These are phyloP conservation scores for Diutina catenulata DNA, from an alignment of 1,139 yeast genomes.

Conservation along the genomic window DNA sequence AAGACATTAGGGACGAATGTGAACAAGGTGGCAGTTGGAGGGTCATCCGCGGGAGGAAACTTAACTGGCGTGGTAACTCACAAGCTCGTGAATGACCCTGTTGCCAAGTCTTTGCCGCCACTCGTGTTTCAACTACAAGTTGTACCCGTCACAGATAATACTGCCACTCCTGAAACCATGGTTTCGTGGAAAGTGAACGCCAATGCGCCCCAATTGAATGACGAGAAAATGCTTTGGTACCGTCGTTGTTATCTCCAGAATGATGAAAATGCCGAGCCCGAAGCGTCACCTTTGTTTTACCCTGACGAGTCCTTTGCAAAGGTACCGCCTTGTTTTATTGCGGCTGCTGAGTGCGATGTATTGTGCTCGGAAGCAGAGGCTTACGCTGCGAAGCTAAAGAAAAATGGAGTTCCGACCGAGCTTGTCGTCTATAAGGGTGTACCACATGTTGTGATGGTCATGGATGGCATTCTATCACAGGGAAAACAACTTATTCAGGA, in stretches of 20 bases:
- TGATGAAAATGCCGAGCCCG: constrained; percentile 24
- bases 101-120: constrained; percentile 20
- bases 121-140: constrained; percentile 29
- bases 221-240: constrained; percentile 39
- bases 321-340: constrained; percentile 31
- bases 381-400: constrained; percentile 26
- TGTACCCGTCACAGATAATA: constrained; percentile 39
- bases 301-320: constrained; percentile 25
- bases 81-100: constrained; percentile 19
- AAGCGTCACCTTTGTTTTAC: constrained; percentile 34
- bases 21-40: constrained; percentile 29
- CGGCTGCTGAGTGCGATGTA: constrained; percentile 35
- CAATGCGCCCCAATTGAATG: constrained; percentile 34
- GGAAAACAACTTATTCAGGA: constrained; percentile 26
- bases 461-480: constrained; percentile 30
- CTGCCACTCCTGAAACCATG: constrained; percentile 27
- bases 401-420: constrained; percentile 24
- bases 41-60: constrained; percentile 41
- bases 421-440: constrained; percentile 28
- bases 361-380: constrained; percentile 33
- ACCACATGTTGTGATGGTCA: constrained; percentile 39
- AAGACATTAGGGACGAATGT: constrained; percentile 17
- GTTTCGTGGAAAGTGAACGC: constrained; percentile 30
- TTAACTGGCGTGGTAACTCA: constrained; percentile 31
- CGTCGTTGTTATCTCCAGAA: constrained; percentile 31